These are phyloP conservation scores for Adansonia gregorii DNA, from an alignment of 441 rosid species.

Conservation along the genomic window DNA sequence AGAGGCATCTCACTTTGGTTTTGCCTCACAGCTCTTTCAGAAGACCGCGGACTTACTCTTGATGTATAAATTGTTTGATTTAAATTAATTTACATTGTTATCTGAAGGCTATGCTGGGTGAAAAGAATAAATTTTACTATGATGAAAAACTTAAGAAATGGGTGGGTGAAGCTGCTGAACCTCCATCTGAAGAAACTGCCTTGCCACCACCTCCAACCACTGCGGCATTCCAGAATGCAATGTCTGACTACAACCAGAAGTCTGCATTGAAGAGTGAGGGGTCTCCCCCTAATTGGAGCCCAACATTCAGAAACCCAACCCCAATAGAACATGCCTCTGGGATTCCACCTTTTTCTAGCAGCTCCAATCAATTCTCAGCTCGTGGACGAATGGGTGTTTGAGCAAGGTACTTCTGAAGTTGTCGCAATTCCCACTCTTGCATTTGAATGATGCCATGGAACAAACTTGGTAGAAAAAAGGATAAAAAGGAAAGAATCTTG, in stretches of 20 bases:
- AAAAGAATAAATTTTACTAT: slow-evolving; percentile 40
- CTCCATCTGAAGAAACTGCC: slow-evolving; percentile 78
- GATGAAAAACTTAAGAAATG: slow-evolving; percentile 98
- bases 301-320: slow-evolving; percentile 43
- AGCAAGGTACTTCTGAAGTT: slow-evolving; percentile 50
- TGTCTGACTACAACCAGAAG: slow-evolving; percentile 50
- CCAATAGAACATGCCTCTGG: slow-evolving; percentile 61
- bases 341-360: slow-evolving; percentile 77
- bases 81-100: slow-evolving; percentile 19
- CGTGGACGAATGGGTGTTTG: slow-evolving; percentile 78
- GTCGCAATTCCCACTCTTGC: background rate
- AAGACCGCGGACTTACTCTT: slow-evolving; percentile 60
- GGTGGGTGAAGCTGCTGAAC: slow-evolving; percentile 95
- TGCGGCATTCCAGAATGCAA: slow-evolving; percentile 66
- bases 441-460: background rate
- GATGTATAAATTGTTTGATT: background rate
- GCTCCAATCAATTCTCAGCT: slow-evolving; percentile 77
- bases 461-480: background rate
- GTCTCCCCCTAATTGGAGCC: slow-evolving; percentile 50
- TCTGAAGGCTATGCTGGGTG: slow-evolving; percentile 92
- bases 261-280: slow-evolving; percentile 53
- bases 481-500: background rate
- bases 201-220: slow-evolving; percentile 86
- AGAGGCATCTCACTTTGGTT: slow-evolving; percentile 73
- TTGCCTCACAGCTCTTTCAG: slow-evolving; percentile 77